phyloP scores from a whole-genome alignment of 2,329 filamentous ascomycete genomes.

The Colletotrichum sansevieriae region DNA sequence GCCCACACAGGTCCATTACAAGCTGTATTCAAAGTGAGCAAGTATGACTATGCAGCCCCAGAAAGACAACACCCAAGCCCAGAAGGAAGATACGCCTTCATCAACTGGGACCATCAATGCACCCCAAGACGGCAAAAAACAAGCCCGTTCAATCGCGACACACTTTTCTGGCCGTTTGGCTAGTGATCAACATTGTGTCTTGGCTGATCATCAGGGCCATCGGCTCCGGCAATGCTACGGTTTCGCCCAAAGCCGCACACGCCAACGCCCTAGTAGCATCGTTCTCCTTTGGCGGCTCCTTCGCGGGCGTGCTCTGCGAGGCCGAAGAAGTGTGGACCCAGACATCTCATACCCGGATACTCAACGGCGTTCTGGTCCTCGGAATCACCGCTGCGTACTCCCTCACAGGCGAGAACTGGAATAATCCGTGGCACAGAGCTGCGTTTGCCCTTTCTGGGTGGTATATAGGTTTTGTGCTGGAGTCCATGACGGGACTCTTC shows the following conservation, averaged over 20 bases:
- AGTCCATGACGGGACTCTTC: background rate
- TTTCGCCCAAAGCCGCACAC: background rate
- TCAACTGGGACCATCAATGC: background rate
- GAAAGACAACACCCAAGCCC: background rate
- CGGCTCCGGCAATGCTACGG: background rate
- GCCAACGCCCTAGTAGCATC: background rate
- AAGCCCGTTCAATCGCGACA: background rate
- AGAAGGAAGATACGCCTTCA: background rate
- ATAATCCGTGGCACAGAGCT: background rate
- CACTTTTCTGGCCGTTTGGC: background rate
- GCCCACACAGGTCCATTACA: no score
- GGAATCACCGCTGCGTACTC: background rate
- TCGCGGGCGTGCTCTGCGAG: background rate
- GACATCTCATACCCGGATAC: background rate
- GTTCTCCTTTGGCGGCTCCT: background rate
- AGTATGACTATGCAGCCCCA: background rate
- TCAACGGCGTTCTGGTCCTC: background rate
- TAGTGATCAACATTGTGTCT: background rate
- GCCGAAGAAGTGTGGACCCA: conserved; percentile 5
- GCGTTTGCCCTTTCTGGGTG: background rate
- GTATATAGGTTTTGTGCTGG: conserved; percentile 11
- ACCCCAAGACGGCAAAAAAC: background rate
- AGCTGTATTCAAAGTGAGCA: background rate
- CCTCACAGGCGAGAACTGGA: background rate
- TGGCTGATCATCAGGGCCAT: conserved; percentile 8